phyloP scores from a whole-genome alignment of 441 rosid species.

The Mallotus repandus region DNA sequence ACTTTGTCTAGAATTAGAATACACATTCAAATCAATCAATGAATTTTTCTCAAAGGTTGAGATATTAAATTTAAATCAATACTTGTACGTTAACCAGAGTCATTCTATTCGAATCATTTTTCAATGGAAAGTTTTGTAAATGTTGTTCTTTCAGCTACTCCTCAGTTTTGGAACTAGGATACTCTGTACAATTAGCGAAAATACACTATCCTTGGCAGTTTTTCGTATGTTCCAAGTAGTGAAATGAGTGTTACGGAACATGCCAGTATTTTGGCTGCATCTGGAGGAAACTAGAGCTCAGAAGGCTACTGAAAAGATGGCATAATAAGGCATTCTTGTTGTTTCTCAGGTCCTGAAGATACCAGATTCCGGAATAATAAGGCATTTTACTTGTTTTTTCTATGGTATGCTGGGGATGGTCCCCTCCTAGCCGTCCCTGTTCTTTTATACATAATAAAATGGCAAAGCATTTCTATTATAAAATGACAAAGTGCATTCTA shows the following conservation, averaged over 20 bases:
- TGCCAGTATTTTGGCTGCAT: conserved; percentile 1
- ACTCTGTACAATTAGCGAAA: too few relatives aligned
- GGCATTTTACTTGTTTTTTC: too few relatives aligned
- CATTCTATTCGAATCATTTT: too few relatives aligned
- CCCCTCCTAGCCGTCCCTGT: background rate
- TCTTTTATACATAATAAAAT: background rate
- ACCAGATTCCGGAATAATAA: too few relatives aligned
- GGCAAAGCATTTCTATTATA: too few relatives aligned
- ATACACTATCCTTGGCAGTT: too few relatives aligned
- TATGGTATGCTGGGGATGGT: background rate
- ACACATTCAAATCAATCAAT: too few relatives aligned
- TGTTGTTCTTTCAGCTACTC: too few relatives aligned
- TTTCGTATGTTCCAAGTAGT: background rate
- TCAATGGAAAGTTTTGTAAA: too few relatives aligned
- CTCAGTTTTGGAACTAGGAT: too few relatives aligned
- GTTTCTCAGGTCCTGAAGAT: background rate
- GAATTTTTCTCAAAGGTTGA: too few relatives aligned
- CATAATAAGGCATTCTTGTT: background rate
- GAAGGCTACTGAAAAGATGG: background rate
- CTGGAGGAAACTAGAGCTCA: background rate
- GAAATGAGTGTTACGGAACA: background rate
- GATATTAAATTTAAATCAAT: background rate
- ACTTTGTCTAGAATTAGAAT: too few relatives aligned
- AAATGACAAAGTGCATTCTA: conserved; percentile 1
- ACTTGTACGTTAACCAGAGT: background rate